phyloP scores from a whole-genome alignment of 78 protist genomes.

The Fonticula alba region DNA sequence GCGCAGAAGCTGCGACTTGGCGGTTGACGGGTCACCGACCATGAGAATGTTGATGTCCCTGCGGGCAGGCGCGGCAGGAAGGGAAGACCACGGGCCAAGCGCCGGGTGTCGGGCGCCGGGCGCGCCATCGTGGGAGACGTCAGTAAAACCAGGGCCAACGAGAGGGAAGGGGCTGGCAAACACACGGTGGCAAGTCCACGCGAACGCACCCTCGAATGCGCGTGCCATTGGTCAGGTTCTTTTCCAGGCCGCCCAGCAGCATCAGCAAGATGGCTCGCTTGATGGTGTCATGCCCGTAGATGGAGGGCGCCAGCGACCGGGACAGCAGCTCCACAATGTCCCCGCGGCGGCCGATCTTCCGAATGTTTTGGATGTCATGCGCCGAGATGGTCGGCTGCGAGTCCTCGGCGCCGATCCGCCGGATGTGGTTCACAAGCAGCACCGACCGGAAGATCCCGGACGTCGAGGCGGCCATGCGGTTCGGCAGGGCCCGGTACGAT shows the following conservation, averaged over 20 bases:
- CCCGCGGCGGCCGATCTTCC: conserved; percentile 4
- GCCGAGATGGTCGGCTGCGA: conserved; percentile 13
- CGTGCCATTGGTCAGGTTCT: conserved; percentile 53
- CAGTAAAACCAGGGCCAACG: not conserved
- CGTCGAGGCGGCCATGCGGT: not conserved
- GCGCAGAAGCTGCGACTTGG: conserved; percentile 95
- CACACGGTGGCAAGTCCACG: not conserved
- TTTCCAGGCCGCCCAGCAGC: conserved; percentile 93
- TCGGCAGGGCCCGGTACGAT: conserved; percentile 39
- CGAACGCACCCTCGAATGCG: conserved; percentile 68
- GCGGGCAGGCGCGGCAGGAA: no score
- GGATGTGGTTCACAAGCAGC: conserved; percentile 43
- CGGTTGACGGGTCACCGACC: conserved; percentile 99
- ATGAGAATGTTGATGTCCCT: conserved; percentile 83
- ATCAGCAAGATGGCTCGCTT: conserved; percentile 74
- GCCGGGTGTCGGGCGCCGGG: not conserved
- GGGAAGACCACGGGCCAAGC: no score
- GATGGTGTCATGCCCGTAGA: conserved; percentile 75
- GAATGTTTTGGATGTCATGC: conserved; percentile 30
- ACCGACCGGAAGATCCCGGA: conserved; percentile 12
- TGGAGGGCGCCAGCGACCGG: conserved; percentile 88
- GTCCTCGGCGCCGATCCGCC: conserved; percentile 4
- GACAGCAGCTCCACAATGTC: conserved; percentile 38
- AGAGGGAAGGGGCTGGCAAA: not conserved
- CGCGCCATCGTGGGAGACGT: not conserved